Evolutionary conservation across 495 filamentous ascomycete species (phyloP).

Genomic region (Cercophora sp.): DNA sequence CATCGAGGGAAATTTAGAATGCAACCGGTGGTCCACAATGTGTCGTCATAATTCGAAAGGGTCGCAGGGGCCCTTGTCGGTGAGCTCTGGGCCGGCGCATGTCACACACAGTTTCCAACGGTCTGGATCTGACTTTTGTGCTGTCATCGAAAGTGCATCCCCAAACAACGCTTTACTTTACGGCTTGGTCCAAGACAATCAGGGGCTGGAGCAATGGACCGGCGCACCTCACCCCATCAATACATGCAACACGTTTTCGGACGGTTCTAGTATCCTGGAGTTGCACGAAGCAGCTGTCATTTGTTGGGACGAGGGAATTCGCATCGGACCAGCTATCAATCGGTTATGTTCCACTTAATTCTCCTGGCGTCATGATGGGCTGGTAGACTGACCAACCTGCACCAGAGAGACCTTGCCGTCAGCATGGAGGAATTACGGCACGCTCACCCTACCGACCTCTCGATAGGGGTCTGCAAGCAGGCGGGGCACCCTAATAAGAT

Average conservation of each 20-base stretch:
- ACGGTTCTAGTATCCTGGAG: background rate
- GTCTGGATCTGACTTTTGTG: slow-evolving; percentile 21
- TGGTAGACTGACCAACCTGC: too few species aligned
- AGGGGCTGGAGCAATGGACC: slow-evolving; percentile 2
- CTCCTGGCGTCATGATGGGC: background rate
- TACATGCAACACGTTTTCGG: background rate
- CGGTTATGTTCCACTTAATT: background rate
- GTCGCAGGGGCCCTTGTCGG: slow-evolving; percentile 9
- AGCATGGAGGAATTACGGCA: too few species aligned
- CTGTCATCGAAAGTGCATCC: slow-evolving; percentile 24
- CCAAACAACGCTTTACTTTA: too few species aligned
- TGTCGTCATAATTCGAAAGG: too few species aligned
- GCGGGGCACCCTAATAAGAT: too few species aligned
- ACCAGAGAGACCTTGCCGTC: too few species aligned
- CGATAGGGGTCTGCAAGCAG: too few species aligned
- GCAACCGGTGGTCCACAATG: too few species aligned
- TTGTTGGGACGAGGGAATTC: too few species aligned
- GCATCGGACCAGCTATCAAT: background rate
- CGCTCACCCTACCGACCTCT: too few species aligned
- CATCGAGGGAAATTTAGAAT: too few species aligned
- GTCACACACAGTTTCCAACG: background rate
- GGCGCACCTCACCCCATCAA: background rate
- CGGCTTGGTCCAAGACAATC: too few species aligned
- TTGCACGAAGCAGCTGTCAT: background rate
- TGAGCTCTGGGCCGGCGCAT: background rate